Percentiles rank a stretch among this genome's conserved stretches.
Conservation (phyloP, 2,329 filamentous ascomycete genomes). For the Paramyrothecium sp. region DNA sequence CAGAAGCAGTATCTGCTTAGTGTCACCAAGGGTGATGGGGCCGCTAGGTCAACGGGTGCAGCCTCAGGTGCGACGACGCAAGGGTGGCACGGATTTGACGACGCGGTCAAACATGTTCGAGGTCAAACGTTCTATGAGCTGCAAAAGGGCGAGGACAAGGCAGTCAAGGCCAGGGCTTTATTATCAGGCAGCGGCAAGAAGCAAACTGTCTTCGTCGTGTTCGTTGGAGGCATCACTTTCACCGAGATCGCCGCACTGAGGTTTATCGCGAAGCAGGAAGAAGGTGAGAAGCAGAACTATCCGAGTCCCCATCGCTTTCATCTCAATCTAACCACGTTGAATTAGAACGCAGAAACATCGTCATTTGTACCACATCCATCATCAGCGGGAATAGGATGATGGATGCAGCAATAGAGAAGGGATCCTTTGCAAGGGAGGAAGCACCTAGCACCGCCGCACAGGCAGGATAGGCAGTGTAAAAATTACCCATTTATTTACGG, state of each 20-base stretch:
- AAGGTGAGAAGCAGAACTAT: constrained; percentile 46
- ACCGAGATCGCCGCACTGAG: constrained; percentile 92
- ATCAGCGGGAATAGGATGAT: constrained; percentile 89
- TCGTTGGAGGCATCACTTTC: constrained; percentile 94
- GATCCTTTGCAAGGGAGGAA: constrained; percentile 52
- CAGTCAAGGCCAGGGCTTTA: constrained; percentile 79
- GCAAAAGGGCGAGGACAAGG: constrained; percentile 91
- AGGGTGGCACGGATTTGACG: constrained; percentile 93
- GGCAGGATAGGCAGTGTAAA: constrained; percentile 1
- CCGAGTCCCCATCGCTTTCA: background rate
- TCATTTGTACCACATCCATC: constrained; percentile 91
- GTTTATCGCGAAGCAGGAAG: constrained; percentile 83
- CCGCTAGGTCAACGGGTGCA: constrained; percentile 21
- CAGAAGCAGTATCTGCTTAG: constrained; percentile 83
- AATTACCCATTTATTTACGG: constrained; percentile 3
- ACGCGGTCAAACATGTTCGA: constrained; percentile 81
- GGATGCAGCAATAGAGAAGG: constrained; percentile 76
- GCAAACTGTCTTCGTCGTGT: constrained; percentile 94
- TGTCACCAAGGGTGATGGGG: constrained; percentile 62
- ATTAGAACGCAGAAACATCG: constrained; percentile 72
- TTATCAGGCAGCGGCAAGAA: constrained; percentile 75
- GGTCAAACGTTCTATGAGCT: constrained; percentile 89
- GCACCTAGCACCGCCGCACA: constrained; percentile 14
- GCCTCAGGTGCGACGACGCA: constrained; percentile 59
- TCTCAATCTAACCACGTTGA: constrained; percentile 9